Base-by-base conservation (phyloP, 2,329 filamentous ascomycete species). In the Hypoxylon sp. region DNA sequence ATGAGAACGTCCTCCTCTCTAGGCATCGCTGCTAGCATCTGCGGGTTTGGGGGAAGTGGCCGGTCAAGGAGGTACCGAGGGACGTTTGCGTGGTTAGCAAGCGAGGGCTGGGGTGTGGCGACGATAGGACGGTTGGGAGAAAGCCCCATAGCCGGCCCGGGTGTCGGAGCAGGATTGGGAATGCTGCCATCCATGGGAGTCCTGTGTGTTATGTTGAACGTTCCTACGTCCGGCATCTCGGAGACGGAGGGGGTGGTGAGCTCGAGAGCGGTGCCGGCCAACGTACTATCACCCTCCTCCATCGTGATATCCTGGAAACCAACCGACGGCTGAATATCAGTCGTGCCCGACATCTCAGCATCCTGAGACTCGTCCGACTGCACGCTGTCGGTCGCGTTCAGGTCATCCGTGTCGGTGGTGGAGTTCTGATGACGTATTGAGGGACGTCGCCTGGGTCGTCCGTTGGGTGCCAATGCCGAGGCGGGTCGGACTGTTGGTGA, bases 1-100 rank as follows among this genome's bases (percentile, higher is more conserved):
- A 99, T 97, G 63, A 99, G 81, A 2, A 99, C 95, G 70, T 99
- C 95, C 74, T 99, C 95, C 69, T 99, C 95, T 47, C 95, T 87
- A 8, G 95, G 95, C 90, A 98, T 96, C 9, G 92, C 89, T 23
- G 93, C 91, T 26, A 97, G 79, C 67, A 96, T 88, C 66, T 89
- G 88, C 13, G 89, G 84, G 69, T 86, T 85, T 21, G 90, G 86
- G 31, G 86, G 83, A 48, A 88, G 76, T 42, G 86, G 86, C 31
- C 89, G 88, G 67, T 96, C 90, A 47, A 92, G 84, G 21, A 93
- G 83, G 70, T 94, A 95, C 55, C 90, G 85, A 35, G 92, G 88
- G 55, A 95, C 88, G 58, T 85, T 89, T 15, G 89, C 85, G 29
- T 73, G 71, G 55, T 83, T 86, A 6, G 88, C 84, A 65, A 90